Percentiles rank a stretch among this genome's conserved stretches.
phyloP scores from a whole-genome alignment of 768 basidiomycete species.

The Phaeotremella skinneri region DNA sequence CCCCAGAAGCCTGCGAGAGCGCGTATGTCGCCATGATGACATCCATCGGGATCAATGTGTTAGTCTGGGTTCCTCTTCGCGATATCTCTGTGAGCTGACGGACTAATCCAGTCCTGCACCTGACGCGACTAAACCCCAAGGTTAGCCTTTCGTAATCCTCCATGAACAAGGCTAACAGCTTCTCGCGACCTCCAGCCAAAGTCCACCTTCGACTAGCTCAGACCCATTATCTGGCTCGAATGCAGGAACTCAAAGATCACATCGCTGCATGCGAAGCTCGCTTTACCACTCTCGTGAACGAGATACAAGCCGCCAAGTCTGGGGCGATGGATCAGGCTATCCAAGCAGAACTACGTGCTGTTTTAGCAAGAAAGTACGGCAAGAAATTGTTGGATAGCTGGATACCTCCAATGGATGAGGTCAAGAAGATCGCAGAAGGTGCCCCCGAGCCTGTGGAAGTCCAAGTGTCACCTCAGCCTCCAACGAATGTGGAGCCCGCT shows the following conservation, averaged over 20 bases:
- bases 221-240: conserved; percentile 67
- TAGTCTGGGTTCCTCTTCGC: conserved; percentile 6
- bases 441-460: conserved; percentile 16
- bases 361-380: conserved; percentile 35
- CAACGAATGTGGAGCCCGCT: not conserved
- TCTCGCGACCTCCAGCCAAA: conserved; percentile 58
- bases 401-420: conserved; percentile 30
- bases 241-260: conserved; percentile 67
- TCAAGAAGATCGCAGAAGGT: conserved; percentile 22
- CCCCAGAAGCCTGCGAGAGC: conserved; percentile 66
- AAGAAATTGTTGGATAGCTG: conserved; percentile 39
- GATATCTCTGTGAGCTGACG: conserved; percentile 1
- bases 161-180: too few relatives aligned
- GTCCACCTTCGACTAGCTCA: conserved; percentile 70
- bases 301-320: conserved; percentile 72
- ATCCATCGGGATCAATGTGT: conserved; percentile 62
- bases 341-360: conserved; percentile 53
- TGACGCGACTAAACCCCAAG: conserved; percentile 58
- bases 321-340: conserved; percentile 66
- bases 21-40: conserved; percentile 69
- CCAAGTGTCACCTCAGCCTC: conserved; percentile 1
- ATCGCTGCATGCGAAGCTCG: conserved; percentile 70
- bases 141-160: conserved; percentile 55
- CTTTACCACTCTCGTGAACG: conserved; percentile 73
- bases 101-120: conserved; percentile 50